These are phyloP conservation scores for Acanthamoeba healyi DNA, from an alignment of 208 protist species.

Conservation along the genomic window DNA sequence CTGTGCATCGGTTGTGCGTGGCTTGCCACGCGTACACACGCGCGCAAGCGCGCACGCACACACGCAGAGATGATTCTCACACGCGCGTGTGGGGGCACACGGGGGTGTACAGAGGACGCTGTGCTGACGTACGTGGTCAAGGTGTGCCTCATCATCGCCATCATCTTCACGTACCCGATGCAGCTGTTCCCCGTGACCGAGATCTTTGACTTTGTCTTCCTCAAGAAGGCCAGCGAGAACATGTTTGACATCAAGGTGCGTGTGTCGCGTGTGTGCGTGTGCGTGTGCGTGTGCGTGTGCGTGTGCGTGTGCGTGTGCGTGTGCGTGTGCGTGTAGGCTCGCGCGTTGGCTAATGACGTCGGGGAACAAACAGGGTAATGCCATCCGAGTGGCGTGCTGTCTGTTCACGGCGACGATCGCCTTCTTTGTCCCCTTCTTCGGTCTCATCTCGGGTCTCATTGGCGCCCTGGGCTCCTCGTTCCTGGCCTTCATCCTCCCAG, in stretches of 20 bases:
- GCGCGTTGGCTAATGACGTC: background rate
- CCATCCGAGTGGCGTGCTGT: slow-evolving; percentile 1
- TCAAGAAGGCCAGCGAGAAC: background rate
- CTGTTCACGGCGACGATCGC: slow-evolving; percentile 43
- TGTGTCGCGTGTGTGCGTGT: background rate
- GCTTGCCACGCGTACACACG: too few species aligned
- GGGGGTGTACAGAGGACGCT: slow-evolving; percentile 13
- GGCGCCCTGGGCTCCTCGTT: slow-evolving; percentile 43
- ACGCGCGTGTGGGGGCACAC: too few species aligned
- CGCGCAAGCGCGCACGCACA: too few species aligned
- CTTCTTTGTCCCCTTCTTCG: slow-evolving; percentile 57
- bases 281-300: too few species aligned
- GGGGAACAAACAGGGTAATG: background rate
- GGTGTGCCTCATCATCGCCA: slow-evolving; percentile 65
- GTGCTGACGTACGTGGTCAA: slow-evolving; percentile 4
- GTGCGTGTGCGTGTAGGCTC: too few species aligned
- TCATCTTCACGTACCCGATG: slow-evolving; percentile 68
- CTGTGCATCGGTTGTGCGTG: too few species aligned
- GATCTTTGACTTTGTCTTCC: slow-evolving; percentile 29
- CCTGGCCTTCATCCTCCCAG: slow-evolving; percentile 58
- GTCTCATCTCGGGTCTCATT: slow-evolving; percentile 29
- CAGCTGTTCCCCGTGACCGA: slow-evolving; percentile 67
- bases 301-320: too few species aligned
- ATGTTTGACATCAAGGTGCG: background rate
- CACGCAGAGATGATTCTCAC: too few species aligned